Evolutionary conservation across 345 rosid genomes (phyloP).

Genomic region (Psidium guajava): DNA sequence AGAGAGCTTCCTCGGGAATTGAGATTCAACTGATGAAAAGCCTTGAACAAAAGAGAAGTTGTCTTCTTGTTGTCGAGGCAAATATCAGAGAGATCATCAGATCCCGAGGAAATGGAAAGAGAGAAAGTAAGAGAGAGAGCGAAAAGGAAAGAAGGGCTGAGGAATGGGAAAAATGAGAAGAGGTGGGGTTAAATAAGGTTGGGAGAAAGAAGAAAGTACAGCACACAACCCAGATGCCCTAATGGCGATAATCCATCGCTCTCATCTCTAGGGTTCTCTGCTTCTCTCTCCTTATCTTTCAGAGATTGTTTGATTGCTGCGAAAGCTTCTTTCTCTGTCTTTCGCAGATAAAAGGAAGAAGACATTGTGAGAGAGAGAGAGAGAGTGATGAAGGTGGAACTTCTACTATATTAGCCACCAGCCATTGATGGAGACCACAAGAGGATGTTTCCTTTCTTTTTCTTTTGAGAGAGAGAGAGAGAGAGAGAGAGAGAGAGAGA

Average conservation of each 20-base stretch:
- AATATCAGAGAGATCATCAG: conserved; percentile 24
- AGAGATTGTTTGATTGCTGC: conserved; percentile 61
- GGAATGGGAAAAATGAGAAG: conserved; percentile 35
- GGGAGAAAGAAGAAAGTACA: conserved; percentile 5
- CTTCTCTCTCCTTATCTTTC: conserved; percentile 13
- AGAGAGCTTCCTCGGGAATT: conserved; percentile 41
- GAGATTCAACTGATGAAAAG: conserved; percentile 19
- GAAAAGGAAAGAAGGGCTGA: conserved; percentile 3
- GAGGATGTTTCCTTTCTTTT: conserved; percentile 14
- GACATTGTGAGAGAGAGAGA: not conserved
- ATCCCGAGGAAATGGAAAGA: conserved; percentile 43
- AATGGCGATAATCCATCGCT: conserved; percentile 16
- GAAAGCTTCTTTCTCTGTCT: conserved; percentile 50
- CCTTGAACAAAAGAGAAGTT: not conserved
- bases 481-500: not conserved
- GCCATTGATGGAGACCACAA: conserved; percentile 49
- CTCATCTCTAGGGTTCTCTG: conserved; percentile 12
- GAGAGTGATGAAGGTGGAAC: not conserved
- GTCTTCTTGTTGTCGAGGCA: conserved; percentile 5
- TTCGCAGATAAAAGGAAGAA: conserved; percentile 8
- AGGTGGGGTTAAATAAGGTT: conserved; percentile 45
- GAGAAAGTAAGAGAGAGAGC: not conserved
- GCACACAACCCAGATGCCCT: conserved; percentile 42
- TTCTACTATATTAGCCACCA: not conserved
- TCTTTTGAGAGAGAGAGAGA: not conserved